Percentiles rank a stretch among this genome's conserved stretches.
These are phyloP conservation scores for Fagopyrum tataricum DNA, from an alignment of 148 eudicot genomes.

Conservation along the genomic window DNA sequence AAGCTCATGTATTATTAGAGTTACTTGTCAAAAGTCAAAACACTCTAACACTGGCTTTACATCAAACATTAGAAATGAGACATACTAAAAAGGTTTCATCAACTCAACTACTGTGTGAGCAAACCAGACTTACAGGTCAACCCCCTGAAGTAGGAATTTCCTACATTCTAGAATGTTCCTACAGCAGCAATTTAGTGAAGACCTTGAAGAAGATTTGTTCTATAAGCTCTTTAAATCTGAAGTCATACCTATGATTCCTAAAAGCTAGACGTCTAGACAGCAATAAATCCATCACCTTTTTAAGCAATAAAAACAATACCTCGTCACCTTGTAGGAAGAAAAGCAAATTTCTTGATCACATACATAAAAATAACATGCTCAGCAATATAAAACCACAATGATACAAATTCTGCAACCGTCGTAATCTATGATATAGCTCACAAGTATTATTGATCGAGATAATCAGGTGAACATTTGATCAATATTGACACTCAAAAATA, in stretches of 20 bases:
- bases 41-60: no score
- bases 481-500: not conserved
- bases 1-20: no score
- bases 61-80: no score
- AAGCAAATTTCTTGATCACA: not conserved
- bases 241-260: not conserved
- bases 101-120: no score
- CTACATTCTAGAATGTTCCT: not conserved
- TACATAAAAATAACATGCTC: not conserved
- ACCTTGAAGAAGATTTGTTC: not conserved
- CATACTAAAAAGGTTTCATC: no score
- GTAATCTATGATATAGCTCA: not conserved
- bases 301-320: not conserved
- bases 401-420: not conserved
- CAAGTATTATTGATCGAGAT: not conserved
- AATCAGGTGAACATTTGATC: not conserved
- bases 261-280: not conserved
- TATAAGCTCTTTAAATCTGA: not conserved
- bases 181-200: not conserved
- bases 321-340: not conserved
- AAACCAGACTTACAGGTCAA: no score
- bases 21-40: no score
- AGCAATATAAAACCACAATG: not conserved
- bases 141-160: no score
- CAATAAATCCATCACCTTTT: no score